These are phyloP conservation scores for Malassezia restricta DNA, from an alignment of 1,284 basidiomycete genomes.

Conservation along the genomic window DNA sequence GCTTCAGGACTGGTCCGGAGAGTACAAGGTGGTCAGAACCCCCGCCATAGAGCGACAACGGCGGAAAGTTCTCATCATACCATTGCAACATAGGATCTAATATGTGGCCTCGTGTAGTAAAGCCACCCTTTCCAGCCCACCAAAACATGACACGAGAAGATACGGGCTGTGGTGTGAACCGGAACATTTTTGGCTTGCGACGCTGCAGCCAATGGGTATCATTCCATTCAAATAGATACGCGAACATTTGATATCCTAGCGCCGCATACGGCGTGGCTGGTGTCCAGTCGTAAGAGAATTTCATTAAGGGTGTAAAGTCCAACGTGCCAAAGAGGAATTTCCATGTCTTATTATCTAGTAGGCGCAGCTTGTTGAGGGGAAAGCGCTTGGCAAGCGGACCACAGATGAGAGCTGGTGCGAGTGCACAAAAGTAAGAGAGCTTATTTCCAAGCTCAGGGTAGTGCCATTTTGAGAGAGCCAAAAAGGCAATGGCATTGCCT, in stretches of 20 bases:
- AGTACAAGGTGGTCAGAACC: slow-evolving; percentile 42
- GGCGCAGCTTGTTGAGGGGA: slow-evolving; percentile 48
- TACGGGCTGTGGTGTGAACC: slow-evolving; percentile 57
- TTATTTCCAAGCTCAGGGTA: slow-evolving; percentile 53
- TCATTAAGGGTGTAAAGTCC: slow-evolving; percentile 57
- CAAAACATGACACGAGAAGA: slow-evolving; percentile 52
- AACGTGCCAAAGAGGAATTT: slow-evolving; percentile 54
- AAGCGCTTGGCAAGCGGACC: slow-evolving; percentile 55
- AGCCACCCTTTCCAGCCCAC: slow-evolving; percentile 56
- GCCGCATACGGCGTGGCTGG: slow-evolving; percentile 49
- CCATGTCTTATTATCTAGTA: slow-evolving; percentile 52
- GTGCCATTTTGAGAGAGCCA: slow-evolving; percentile 50
- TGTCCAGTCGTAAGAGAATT: slow-evolving; percentile 53
- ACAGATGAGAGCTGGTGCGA: slow-evolving; percentile 56
- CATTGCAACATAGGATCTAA: slow-evolving; percentile 50
- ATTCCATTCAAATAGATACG: slow-evolving; percentile 55
- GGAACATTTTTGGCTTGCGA: slow-evolving; percentile 56
- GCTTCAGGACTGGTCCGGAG: slow-evolving; percentile 34
- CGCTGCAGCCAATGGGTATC: slow-evolving; percentile 54
- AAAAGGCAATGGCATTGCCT: slow-evolving; percentile 51
- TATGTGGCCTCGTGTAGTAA: slow-evolving; percentile 53
- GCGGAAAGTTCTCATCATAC: slow-evolving; percentile 56
- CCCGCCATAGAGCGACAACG: slow-evolving; percentile 53
- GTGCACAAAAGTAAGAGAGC: slow-evolving; percentile 54
- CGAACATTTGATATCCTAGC: slow-evolving; percentile 53